Evolutionary conservation across 2,329 filamentous ascomycete species (phyloP).

Genomic region (Pseudocercospora vitis): DNA sequence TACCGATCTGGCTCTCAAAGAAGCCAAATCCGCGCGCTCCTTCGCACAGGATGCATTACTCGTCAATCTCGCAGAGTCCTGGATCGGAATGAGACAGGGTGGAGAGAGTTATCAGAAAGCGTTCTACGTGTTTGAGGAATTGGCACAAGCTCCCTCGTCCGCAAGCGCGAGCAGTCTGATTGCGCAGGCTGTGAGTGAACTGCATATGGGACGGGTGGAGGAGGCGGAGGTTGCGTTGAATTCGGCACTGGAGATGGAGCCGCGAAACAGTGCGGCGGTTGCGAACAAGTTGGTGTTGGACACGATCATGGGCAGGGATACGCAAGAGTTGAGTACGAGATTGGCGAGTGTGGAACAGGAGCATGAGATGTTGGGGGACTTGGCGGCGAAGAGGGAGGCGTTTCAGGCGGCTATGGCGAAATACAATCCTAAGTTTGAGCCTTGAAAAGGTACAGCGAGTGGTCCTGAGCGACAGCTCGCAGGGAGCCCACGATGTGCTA

Average conservation of each 20-base stretch:
- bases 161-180: conserved; percentile 74
- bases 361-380: conserved; percentile 70
- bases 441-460: conserved; percentile 39
- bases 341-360: conserved; percentile 61
- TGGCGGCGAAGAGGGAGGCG: conserved; percentile 79
- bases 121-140: conserved; percentile 96
- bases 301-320: conserved; percentile 71
- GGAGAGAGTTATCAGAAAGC: conserved; percentile 95
- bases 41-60: conserved; percentile 95
- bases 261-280: conserved; percentile 69
- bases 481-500: neutral
- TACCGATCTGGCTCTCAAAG: conserved; percentile 84
- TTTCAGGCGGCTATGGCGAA: conserved; percentile 86
- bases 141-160: conserved; percentile 81
- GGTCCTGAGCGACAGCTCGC: neutral
- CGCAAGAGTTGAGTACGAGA: conserved; percentile 55
- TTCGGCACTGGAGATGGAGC: conserved; percentile 73
- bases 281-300: conserved; percentile 82
- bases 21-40: conserved; percentile 79
- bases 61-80: conserved; percentile 92
- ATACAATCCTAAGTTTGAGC: conserved; percentile 78
- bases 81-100: conserved; percentile 88
- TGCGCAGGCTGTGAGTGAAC: conserved; percentile 84
- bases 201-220: conserved; percentile 83
- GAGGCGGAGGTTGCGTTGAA: conserved; percentile 86